A percentile compares a stretch with the other conserved stretches of the same genome.
Evolutionary conservation across 2,329 filamentous ascomycete genomes (phyloP).

Genomic region (Aspergillus ustus): DNA sequence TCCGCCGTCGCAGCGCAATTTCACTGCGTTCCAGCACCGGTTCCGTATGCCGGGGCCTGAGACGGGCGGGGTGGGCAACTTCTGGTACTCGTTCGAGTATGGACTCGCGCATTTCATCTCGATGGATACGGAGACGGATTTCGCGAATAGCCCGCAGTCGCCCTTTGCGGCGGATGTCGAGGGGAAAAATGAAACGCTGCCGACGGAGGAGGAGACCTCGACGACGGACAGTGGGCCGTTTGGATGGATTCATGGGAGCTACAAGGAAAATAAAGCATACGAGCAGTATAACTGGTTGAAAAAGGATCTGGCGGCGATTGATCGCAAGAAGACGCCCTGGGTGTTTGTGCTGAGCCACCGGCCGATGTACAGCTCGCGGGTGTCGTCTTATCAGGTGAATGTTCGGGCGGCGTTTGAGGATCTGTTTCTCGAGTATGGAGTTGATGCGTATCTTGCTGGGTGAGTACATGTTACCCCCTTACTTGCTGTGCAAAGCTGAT

Average conservation of each 20-base stretch:
- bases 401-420: conserved; percentile 53
- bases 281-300: conserved; percentile 55
- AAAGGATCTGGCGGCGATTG: conserved; percentile 50
- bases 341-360: conserved; percentile 55
- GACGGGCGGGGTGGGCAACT: conserved; percentile 55
- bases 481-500: too few species aligned
- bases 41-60: conserved; percentile 58
- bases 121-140: conserved; percentile 57
- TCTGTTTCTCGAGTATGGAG: conserved; percentile 50
- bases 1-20: conserved; percentile 57
- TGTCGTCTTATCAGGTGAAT: conserved; percentile 50
- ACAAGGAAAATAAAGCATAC: conserved; percentile 49
- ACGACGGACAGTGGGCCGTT: conserved; percentile 57
- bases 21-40: conserved; percentile 57
- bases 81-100: conserved; percentile 62
- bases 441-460: conserved; percentile 53
- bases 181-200: conserved; percentile 48
- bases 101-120: conserved; percentile 58
- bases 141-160: conserved; percentile 52
- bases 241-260: conserved; percentile 47
- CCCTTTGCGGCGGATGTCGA: conserved; percentile 50
- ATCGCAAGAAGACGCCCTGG: conserved; percentile 56
- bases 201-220: conserved; percentile 49
- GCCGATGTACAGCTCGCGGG: conserved; percentile 54
- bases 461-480: too few species aligned